phyloP scores from a whole-genome alignment of 345 rosid species.

The Eucalyptus globulus region DNA sequence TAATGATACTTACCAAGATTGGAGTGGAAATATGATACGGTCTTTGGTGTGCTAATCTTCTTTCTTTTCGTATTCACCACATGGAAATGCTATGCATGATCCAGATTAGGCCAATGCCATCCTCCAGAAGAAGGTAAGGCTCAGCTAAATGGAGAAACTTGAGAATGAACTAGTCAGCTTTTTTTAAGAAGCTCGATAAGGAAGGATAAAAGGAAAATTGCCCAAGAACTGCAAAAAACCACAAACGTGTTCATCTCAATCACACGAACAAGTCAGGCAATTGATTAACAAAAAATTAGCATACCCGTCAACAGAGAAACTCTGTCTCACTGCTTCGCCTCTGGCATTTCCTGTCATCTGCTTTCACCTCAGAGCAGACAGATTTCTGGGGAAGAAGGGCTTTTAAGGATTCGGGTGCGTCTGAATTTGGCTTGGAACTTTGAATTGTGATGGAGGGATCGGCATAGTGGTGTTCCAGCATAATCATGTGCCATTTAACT shows the following conservation, averaged over 20 bases:
- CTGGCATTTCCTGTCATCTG: not conserved
- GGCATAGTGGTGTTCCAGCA: slow-evolving; percentile 20
- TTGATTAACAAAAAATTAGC: not conserved
- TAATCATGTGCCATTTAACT: slow-evolving; percentile 5
- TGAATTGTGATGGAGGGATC: not conserved
- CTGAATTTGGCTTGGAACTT: not conserved
- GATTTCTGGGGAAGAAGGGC: not conserved
- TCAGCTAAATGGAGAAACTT: not conserved
- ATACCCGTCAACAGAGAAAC: not conserved
- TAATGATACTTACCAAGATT: slow-evolving; percentile 24
- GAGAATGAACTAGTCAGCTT: not conserved
- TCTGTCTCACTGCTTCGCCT: not conserved
- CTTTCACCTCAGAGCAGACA: not conserved
- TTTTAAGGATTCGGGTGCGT: not conserved
- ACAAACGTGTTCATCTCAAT: not conserved
- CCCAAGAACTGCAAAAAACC: not conserved
- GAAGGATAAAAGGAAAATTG: not conserved
- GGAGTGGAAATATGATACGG: slow-evolving; percentile 36
- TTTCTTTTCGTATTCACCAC: not conserved
- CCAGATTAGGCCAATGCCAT: not conserved
- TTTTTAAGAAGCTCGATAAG: not conserved
- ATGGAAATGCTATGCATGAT: not conserved
- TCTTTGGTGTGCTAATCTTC: slow-evolving; percentile 33
- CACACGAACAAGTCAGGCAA: not conserved
- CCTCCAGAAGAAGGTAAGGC: not conserved